A percentile compares a stretch with the other conserved stretches of the same genome.
phyloP scores from a whole-genome alignment of 257 asterid genomes.

The Asclepias syriaca region DNA sequence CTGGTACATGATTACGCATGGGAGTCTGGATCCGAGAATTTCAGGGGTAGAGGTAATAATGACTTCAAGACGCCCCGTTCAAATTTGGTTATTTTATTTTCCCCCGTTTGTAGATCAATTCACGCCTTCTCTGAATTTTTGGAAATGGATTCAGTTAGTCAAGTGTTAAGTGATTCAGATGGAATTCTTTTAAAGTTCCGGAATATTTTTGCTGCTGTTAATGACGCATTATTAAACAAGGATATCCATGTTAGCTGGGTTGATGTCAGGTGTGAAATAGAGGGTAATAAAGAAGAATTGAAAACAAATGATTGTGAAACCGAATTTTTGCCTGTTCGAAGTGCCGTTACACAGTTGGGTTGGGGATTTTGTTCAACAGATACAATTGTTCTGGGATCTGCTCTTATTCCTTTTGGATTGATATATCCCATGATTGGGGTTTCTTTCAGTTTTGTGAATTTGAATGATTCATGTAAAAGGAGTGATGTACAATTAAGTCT shows the following conservation, averaged over 20 bases:
- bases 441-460: slow-evolving; percentile 29
- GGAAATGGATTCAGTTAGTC: slow-evolving; percentile 17
- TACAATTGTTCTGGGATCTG: slow-evolving; percentile 60
- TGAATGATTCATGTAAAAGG: slow-evolving; percentile 23
- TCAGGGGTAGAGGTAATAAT: slow-evolving; percentile 29
- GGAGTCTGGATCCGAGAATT: slow-evolving; percentile 50
- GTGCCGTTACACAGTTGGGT: slow-evolving; percentile 44
- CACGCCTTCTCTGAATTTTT: slow-evolving; percentile 30
- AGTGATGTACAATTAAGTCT: slow-evolving; percentile 52
- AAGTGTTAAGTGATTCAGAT: slow-evolving; percentile 19
- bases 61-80: slow-evolving; percentile 28
- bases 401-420: slow-evolving; percentile 70
- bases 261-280: slow-evolving; percentile 38
- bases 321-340: slow-evolving; percentile 25
- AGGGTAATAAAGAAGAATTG: slow-evolving; percentile 21
- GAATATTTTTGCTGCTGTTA: slow-evolving; percentile 42
- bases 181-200: slow-evolving; percentile 26
- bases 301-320: slow-evolving; percentile 14
- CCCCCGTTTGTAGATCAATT: slow-evolving; percentile 40
- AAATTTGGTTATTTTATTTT: slow-evolving; percentile 68
- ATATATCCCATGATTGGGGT: slow-evolving; percentile 66
- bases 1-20: slow-evolving; percentile 61
- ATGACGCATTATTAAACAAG: slow-evolving; percentile 40
- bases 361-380: slow-evolving; percentile 81
- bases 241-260: slow-evolving; percentile 81